These are phyloP conservation scores for Micractinium sp. DNA, from an alignment of 139 green algal genomes.

Conservation along the genomic window DNA sequence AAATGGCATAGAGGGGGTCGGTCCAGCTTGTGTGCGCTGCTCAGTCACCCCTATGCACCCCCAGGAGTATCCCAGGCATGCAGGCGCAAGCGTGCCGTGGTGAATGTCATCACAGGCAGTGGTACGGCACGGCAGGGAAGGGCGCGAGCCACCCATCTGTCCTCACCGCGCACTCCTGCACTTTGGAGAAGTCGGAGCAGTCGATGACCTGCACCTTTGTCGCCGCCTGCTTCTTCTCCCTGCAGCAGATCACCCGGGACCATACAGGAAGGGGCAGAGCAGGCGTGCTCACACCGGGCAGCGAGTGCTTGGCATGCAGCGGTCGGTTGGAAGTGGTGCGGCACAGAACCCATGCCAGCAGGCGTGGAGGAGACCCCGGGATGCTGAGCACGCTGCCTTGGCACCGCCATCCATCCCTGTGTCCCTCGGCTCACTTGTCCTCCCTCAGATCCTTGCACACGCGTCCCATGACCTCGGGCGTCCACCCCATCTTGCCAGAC, in stretches of 20 bases:
- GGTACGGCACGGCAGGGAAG: too few relatives aligned
- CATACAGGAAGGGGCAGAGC: neutral
- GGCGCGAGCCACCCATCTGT: neutral
- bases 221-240: neutral
- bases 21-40: too few relatives aligned
- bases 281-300: neutral
- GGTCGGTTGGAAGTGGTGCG: neutral
- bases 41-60: neutral
- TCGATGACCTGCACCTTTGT: conserved; percentile 37
- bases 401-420: neutral
- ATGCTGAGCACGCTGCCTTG: neutral
- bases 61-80: too few relatives aligned
- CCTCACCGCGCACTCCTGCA: neutral
- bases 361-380: too few relatives aligned
- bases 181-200: conserved; percentile 21
- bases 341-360: neutral
- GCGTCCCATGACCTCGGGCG: conserved; percentile 54
- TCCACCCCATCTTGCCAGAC: conserved; percentile 47
- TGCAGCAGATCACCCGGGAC: neutral
- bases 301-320: neutral
- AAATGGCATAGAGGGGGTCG: too few relatives aligned
- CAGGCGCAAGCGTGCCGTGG: too few relatives aligned
- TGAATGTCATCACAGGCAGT: too few relatives aligned
- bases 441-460: conserved; percentile 27
- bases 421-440: neutral